Base-by-base conservation (phyloP, 1,139 yeast species). In the Hemisphaericaspora subhashii region DNA sequence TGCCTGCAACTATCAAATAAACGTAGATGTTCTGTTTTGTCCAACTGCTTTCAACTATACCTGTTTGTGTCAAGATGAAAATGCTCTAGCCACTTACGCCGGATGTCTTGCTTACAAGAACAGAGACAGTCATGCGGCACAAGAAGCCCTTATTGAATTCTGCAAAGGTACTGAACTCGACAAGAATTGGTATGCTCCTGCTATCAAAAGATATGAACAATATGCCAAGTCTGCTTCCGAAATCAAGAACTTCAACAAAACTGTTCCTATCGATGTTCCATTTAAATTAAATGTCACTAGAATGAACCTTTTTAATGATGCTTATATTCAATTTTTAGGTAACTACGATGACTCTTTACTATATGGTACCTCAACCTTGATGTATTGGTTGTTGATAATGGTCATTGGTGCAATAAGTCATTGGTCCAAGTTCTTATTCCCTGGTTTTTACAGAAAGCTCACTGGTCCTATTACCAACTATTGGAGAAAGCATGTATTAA, bases 341-440 rank as follows among this genome's bases (percentile, higher is more conserved):
- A 66, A 66, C 42, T 68, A 62, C 43, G 57, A 60, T 38, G 54
- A 60, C 37, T 66, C 81, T 3, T 60, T 72, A 38, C 74, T 59
- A 44, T 67, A 72, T 47, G 83, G 84, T 9, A 57, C 68, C 16
- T 81, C 71, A 3, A 39, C 68, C 20, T 47, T 77, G 22, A 77
- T 74, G 0, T 78, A 66, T 49, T 77, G 83, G 81, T 68, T 62
- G 1, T 38, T 70, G 3, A 60, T 79, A 7, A 50, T 77, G 43
- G 18, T 77, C 1, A 23, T 69, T 22, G 71, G 74, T 3, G 63
- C 66, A 3, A 31, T 72, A 13, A 52, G 61, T 36, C 74, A 79
- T 50, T 71, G 79, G 77, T 48, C 61, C 13, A 58, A 52, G 35
- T 20, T 52, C 3, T 42, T 66, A 22, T 54, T 55, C 30, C 74